Base-by-base conservation (phyloP, 83 land plant species). In the Thuja plicata region DNA sequence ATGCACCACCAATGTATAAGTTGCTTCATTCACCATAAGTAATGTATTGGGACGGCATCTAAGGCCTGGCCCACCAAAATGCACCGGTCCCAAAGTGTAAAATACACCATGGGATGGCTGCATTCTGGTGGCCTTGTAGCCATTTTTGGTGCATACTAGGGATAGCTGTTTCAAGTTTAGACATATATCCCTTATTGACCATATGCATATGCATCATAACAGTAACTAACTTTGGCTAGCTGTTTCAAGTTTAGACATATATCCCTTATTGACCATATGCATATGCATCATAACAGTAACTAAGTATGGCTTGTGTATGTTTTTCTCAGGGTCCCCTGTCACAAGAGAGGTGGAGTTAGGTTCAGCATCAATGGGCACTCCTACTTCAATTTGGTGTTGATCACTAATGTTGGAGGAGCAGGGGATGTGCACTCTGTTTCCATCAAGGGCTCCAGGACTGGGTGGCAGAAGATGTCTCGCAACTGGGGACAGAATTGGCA, bases 321-420 rank as follows among this genome's bases (percentile, higher is more conserved):
- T 37, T 30, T 62, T 82, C 32, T 60, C 87, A 88, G 89, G 37
- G 90, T 89, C 19, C 76, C 90, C 1, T 89, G 90, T 48, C 79
- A 41, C 8, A 89, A 43, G 78, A 89, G 86, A 70, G 90, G 90
- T 30, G 87, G 90, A 55, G 84, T 89, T 27, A 89, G 90, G 90
- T 89, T 89, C 87, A 89, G 87, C 84, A 78, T 89, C 46, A 89
- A 89, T 78, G 89, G 89, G 48, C 89, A 89, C 52, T 89, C 89
- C 35, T 89, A 83, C 89, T 89, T 89, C 89, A 89, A 89, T 84
- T 46, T 89, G 87, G 89, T 89, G 16, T 46, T 89, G 73, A 84
- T 89, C 87, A 35, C 87, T 1, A 89, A 89, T 55, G 90, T 89
- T 40, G 91, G 85, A 32, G 91, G 91, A 70, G 91, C 91, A 40